Base-by-base conservation (phyloP, 768 basidiomycete species). In the Scleroderma citrinum region DNA sequence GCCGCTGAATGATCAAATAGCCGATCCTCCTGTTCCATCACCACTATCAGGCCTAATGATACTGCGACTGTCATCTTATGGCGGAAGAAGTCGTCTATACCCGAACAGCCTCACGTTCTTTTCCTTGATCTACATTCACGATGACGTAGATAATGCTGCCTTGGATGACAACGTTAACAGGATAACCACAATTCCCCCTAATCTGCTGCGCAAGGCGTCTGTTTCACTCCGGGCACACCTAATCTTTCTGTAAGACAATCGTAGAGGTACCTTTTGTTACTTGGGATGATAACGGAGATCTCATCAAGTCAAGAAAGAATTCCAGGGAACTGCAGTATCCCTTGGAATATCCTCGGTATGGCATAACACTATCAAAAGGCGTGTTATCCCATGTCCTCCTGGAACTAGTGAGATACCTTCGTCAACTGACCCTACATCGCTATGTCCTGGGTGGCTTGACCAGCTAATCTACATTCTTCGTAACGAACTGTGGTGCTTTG, bases 331-430 rank as follows among this genome's bases (percentile, higher is more conserved):
- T 13, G 95, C 98, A 99, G 71, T 96, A 98, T 66, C 96, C 96
- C 53, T 96, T 98, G 68, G 98, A 99, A 76, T 99, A 98, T 92
- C 78, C 98, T 85, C 98, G 98, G 76, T 99, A 99, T 63, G 96
- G 96, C 58, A 98, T 99, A 95, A 92, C 92, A 26, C 95, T 96
- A 3, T 96, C 92, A 29, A 98, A 98, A 76, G 96, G 96, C 83
- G 96, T 99, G 40, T 71, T 99, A 61, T 99, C 98, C 82, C 98
- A 98, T 68, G 96, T 39, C 96, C 96, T 66, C 96, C 96, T 57
- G 96, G 96, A 80, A 99, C 96, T 55, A 96, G 96, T 88, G 98
- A 99, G n/a, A n/a, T n/a, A n/a, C n/a, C n/a, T n/a, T n/a, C n/a
- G n/a, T n/a, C n/a, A n/a, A 93, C 96, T 61, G 91, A 96, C 63